Evolutionary conservation across 2,329 filamentous ascomycete genomes (phyloP).

Genomic region (Colletotrichum chlorophyti): DNA sequence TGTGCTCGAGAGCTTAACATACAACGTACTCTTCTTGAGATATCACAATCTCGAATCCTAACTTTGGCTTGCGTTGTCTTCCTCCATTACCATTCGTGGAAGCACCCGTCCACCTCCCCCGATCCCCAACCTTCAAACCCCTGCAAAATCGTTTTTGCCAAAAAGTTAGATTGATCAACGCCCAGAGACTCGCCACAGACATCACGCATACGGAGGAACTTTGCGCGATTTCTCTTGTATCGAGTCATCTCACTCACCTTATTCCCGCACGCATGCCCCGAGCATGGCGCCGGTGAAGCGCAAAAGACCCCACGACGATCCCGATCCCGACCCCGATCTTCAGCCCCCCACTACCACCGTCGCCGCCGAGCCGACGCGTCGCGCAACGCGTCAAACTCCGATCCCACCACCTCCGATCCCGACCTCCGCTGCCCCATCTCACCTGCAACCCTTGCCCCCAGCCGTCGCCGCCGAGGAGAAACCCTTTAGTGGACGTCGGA

Average conservation of each 20-base stretch:
- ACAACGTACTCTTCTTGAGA: too few species aligned
- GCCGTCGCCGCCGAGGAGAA: conserved; percentile 30
- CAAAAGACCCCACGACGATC: conserved; percentile 40
- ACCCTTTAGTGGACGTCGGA: conserved; percentile 30
- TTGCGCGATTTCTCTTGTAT: background rate
- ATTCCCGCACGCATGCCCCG: conserved; percentile 1
- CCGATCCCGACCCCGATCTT: conserved; percentile 20
- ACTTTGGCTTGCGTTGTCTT: background rate
- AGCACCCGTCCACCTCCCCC: background rate
- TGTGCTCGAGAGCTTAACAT: too few species aligned
- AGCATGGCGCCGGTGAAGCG: conserved; percentile 42
- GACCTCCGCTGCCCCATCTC: conserved; percentile 29
- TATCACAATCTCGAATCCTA: background rate
- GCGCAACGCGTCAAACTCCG: conserved; percentile 48
- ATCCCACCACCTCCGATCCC: conserved; percentile 41
- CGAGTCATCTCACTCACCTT: background rate
- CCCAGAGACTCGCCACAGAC: background rate
- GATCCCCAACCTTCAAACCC: background rate
- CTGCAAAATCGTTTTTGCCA: conserved; percentile 16
- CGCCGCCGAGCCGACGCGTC: conserved; percentile 38
- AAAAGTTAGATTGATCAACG: conserved; percentile 23
- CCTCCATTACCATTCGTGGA: background rate
- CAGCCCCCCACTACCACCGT: conserved; percentile 25
- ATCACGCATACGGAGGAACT: background rate
- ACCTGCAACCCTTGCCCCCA: conserved; percentile 26